Conservation (phyloP, 352 stramenopile species). For the Pilasporangium apinafurcum region DNA sequence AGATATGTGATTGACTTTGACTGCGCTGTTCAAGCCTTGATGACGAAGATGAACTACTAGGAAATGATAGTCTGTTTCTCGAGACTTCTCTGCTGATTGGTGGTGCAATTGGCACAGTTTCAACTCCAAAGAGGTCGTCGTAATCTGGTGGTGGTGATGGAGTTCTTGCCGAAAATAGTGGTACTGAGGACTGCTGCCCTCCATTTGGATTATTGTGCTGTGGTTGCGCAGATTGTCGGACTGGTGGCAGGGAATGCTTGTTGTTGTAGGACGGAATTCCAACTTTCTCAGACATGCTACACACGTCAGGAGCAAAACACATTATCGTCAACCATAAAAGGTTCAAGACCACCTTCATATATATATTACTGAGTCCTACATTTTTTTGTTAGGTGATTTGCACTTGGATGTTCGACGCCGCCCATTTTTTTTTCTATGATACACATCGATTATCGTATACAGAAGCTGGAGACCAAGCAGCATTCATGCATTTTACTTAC, state of each 20-base stretch:
- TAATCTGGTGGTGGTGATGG: constrained; percentile 41
- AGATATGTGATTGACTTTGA: background rate
- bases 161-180: constrained; percentile 9
- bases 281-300: constrained; percentile 1
- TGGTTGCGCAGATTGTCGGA: constrained; percentile 13
- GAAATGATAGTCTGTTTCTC: background rate
- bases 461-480: background rate
- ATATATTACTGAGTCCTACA: too few relatives aligned
- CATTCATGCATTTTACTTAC: background rate
- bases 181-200: background rate
- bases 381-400: too few relatives aligned
- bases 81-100: background rate
- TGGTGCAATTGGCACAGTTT: constrained; percentile 28
- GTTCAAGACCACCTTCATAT: too few relatives aligned
- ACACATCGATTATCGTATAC: background rate
- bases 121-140: constrained; percentile 57
- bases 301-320: background rate
- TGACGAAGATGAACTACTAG: background rate
- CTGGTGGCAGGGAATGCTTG: constrained; percentile 15
- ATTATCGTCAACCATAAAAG: too few relatives aligned
- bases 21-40: constrained; percentile 1
- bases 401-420: too few relatives aligned
- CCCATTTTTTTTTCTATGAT: too few relatives aligned
- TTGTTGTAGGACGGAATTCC: constrained; percentile 3
- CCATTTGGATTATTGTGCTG: background rate